Conservation (phyloP, 306 rosid genomes). For the Herpetospermum pedunculosum region DNA sequence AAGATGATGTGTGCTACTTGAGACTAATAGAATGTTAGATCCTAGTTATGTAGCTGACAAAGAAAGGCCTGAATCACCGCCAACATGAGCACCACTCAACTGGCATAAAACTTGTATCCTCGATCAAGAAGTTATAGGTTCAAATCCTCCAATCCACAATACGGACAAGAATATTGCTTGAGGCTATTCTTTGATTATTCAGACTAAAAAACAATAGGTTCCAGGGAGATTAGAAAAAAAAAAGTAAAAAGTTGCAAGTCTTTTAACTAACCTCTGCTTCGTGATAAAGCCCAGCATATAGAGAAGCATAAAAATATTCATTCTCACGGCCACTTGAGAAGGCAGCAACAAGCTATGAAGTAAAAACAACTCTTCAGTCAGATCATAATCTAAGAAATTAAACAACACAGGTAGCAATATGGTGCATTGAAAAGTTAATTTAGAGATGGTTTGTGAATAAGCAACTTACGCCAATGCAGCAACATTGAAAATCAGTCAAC, state of each 20-base stretch:
- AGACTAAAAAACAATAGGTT: background rate
- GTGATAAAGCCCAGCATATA: conserved; percentile 73
- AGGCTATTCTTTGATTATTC: background rate
- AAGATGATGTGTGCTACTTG: background rate
- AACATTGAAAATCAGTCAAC: background rate
- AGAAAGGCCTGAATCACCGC: background rate
- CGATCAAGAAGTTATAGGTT: too few species aligned
- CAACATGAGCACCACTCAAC: too few species aligned
- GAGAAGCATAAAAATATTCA: conserved; percentile 63
- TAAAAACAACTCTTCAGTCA: conserved; percentile 21
- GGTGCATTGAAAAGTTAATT: background rate
- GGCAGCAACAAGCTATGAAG: conserved; percentile 58
- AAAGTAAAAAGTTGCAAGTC: conserved; percentile 3
- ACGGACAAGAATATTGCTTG: background rate
- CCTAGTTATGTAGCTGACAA: background rate
- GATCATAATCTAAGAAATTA: conserved; percentile 7
- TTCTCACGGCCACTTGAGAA: conserved; percentile 49
- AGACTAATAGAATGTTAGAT: background rate
- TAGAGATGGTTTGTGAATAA: background rate
- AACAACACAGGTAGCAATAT: background rate
- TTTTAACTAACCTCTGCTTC: conserved; percentile 65
- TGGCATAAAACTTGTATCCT: too few species aligned
- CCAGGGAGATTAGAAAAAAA: background rate
- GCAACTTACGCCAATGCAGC: background rate
- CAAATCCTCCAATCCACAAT: too few species aligned